These are phyloP conservation scores for Salvia rosmarinus DNA, from an alignment of 257 asterid species.

Conservation along the genomic window DNA sequence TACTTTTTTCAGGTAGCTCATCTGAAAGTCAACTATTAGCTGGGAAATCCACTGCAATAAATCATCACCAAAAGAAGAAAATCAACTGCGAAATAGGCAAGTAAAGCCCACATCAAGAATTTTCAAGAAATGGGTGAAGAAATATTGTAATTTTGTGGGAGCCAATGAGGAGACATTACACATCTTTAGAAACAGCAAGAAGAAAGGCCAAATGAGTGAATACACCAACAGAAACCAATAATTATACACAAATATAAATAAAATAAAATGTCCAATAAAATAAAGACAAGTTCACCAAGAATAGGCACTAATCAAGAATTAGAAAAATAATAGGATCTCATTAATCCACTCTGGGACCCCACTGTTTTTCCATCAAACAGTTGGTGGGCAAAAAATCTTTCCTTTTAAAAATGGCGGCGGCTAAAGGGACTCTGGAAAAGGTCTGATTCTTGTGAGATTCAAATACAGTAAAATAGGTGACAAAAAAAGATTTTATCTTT, in stretches of 20 bases:
- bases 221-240: conserved; percentile 23
- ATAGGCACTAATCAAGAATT: conserved; percentile 25
- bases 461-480: no score
- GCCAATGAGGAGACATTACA: conserved; percentile 36
- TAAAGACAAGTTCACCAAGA: conserved; percentile 35
- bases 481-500: not conserved
- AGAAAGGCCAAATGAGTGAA: conserved; percentile 36
- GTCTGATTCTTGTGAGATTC: conserved; percentile 31
- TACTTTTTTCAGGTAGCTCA: conserved; percentile 18
- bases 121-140: conserved; percentile 28
- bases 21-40: conserved; percentile 40
- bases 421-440: conserved; percentile 16
- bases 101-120: conserved; percentile 32
- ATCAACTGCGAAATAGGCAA: conserved; percentile 1
- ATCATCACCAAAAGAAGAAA: conserved; percentile 11
- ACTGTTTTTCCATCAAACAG: conserved; percentile 2
- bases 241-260: conserved; percentile 20
- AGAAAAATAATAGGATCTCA: conserved; percentile 37
- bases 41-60: conserved; percentile 24
- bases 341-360: conserved; percentile 44
- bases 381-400: conserved; percentile 26
- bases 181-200: conserved; percentile 29
- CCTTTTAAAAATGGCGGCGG: conserved; percentile 40
- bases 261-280: conserved; percentile 11
- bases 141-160: conserved; percentile 14